Base-by-base conservation (phyloP, 192 early-diverging fungal species). In the Backusella parvicylindrica region DNA sequence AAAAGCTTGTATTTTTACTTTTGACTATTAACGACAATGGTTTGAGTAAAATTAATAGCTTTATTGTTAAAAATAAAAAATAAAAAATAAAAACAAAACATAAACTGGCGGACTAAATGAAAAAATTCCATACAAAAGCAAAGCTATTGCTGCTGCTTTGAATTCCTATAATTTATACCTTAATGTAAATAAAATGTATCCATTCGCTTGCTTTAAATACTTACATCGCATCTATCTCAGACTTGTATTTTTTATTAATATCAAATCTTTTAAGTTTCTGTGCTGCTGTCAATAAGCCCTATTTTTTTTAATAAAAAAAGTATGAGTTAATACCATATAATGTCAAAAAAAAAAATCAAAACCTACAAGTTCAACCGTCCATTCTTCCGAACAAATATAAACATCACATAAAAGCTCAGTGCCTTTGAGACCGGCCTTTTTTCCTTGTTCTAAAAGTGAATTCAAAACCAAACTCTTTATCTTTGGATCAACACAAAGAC, bases 211-310 rank as follows among this genome's bases (percentile, higher is more conserved):
- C 9, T 28, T 9, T 21, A n/a, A 50, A 26, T n/a, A 73, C 79
- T 72, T 85, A 85, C 81, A 89, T 84, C 4, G 49, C 66, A 75
- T 89, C 85, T 56, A 96, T 81, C 76, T 93, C 70, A 4, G 56
- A 13, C 67, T 88, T 85, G 81, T 94, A 93, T 26, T 78, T 81
- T 67, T 90, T 84, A 69, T 85, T 82, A 60, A 99, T 92, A 49
- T 88, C 94, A 32, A 87, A 88, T 36, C 97, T 90, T 66, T 96
- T 92, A 64, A 98, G 79, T 84, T 98, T 98, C 83, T 92, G 92
- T n/a, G 96, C 96, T 26, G 98, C 94, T n/a, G 98, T 99, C 83
- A 95, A 82, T 74, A 92, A 76, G 9, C 88, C 90, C 77, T 78
- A 78, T 28, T 12, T 60, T 28, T 2, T 60, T 28, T 56, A 23